Conservation (phyloP, 768 basidiomycete genomes). For the Russula sp. region DNA sequence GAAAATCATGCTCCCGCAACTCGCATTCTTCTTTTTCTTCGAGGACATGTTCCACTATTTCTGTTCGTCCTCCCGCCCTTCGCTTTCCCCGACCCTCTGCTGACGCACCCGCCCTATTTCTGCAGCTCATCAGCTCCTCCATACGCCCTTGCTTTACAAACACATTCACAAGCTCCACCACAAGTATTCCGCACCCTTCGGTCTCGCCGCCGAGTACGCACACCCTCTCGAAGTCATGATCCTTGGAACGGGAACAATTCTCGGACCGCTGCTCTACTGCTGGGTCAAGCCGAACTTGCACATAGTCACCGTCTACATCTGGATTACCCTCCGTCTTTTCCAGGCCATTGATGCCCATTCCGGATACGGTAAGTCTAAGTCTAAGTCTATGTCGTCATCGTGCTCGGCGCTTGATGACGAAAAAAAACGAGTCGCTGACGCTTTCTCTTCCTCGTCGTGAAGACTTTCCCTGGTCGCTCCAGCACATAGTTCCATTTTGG, state of each 20-base stretch:
- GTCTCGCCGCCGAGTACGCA: conserved; percentile 95
- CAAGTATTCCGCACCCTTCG: conserved; percentile 95
- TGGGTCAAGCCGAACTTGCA: conserved; percentile 75
- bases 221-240: conserved; percentile 97
- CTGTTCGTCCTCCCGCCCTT: conserved; percentile 43
- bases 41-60: conserved; percentile 96
- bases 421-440: neutral
- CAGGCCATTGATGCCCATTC: conserved; percentile 98
- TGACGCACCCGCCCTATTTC: neutral
- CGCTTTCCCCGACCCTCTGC: neutral
- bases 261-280: conserved; percentile 85
- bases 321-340: conserved; percentile 92
- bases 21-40: conserved; percentile 89
- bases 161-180: conserved; percentile 97
- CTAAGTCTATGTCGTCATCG: too few relatives aligned
- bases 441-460: neutral
- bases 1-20: conserved; percentile 67
- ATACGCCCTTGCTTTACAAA: conserved; percentile 81
- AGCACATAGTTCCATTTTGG: conserved; percentile 93
- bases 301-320: conserved; percentile 88
- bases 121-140: conserved; percentile 83
- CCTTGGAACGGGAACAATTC: conserved; percentile 87
- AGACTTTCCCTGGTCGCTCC: conserved; percentile 98
- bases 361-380: conserved; percentile 66
- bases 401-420: neutral